phyloP scores from a whole-genome alignment of 2,329 filamentous ascomycete genomes.

The Verticillium klebahnii region DNA sequence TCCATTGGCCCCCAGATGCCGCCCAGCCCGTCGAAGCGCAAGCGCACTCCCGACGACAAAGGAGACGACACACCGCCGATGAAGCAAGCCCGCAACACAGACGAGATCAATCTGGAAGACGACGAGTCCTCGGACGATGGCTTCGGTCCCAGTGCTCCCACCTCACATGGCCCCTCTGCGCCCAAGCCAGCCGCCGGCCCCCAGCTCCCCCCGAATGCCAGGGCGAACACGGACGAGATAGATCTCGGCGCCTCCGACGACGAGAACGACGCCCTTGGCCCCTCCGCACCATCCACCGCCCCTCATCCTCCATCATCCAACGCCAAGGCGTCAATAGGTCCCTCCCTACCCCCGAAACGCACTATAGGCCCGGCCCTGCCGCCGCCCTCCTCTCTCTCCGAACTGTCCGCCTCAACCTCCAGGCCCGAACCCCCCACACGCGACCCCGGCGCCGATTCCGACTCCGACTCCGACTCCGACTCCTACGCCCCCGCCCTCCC shows the following conservation, averaged over 20 bases:
- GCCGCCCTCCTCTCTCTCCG: conserved; percentile 30
- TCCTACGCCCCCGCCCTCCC: conserved; percentile 59
- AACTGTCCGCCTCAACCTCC: conserved; percentile 22
- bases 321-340: conserved; percentile 17
- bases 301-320: conserved; percentile 11
- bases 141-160: conserved; percentile 32
- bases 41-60: conserved; percentile 44
- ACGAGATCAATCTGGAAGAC: conserved; percentile 43
- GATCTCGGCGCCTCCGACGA: conserved; percentile 28
- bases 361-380: conserved; percentile 38
- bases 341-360: conserved; percentile 22
- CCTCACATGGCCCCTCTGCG: conserved; percentile 11
- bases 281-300: conserved; percentile 13
- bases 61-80: conserved; percentile 33
- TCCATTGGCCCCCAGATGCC: conserved; percentile 68
- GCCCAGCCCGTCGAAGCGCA: conserved; percentile 60
- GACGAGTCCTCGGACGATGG: conserved; percentile 35
- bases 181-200: conserved; percentile 19
- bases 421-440: conserved; percentile 29
- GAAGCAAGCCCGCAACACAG: conserved; percentile 47
- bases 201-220: conserved; percentile 22
- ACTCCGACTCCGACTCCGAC: conserved; percentile 29
- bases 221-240: conserved; percentile 36
- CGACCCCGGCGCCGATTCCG: conserved; percentile 27
- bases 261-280: conserved; percentile 21